These are phyloP conservation scores for Teunomyces cretensis DNA, from an alignment of 805 yeast species.

Conservation along the genomic window DNA sequence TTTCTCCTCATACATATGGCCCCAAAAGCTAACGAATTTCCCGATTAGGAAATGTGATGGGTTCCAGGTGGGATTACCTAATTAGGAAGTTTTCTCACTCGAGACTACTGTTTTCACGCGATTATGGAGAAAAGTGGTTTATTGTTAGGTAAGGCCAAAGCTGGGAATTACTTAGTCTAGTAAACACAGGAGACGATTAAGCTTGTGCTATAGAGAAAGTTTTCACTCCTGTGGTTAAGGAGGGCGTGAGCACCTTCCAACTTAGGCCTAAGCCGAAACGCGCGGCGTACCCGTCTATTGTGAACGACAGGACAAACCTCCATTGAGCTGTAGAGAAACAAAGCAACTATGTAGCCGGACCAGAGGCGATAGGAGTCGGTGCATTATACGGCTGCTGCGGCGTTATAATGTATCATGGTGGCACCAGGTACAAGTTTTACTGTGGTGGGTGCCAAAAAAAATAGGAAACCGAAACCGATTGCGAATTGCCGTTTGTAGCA, in stretches of 20 bases:
- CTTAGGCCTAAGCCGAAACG: not conserved
- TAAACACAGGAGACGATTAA: too few relatives aligned
- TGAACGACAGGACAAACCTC: too few relatives aligned
- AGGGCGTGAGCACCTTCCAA: not conserved
- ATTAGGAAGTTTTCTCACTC: constrained; percentile 16
- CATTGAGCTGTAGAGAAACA: too few relatives aligned
- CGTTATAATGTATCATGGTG: too few relatives aligned
- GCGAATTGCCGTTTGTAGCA: too few relatives aligned
- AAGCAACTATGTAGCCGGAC: too few relatives aligned
- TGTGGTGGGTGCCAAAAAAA: too few relatives aligned
- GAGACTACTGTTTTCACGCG: not conserved
- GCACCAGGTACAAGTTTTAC: too few relatives aligned
- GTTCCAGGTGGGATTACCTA: constrained; percentile 14
- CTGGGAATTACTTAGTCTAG: not conserved
- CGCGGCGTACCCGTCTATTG: not conserved
- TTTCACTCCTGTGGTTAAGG: not conserved
- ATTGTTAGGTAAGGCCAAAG: not conserved
- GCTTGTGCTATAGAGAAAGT: too few relatives aligned
- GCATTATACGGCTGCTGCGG: too few relatives aligned
- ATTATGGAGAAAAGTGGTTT: not conserved
- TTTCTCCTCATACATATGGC: constrained; percentile 2
- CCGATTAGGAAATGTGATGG: constrained; percentile 21
- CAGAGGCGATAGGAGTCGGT: too few relatives aligned
- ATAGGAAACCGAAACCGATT: too few relatives aligned
- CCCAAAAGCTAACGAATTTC: constrained; percentile 15